A percentile compares a stretch with the other conserved stretches of the same genome.
Conservation (phyloP, 208 protist genomes). For the Pavlovales sp. region DNA sequence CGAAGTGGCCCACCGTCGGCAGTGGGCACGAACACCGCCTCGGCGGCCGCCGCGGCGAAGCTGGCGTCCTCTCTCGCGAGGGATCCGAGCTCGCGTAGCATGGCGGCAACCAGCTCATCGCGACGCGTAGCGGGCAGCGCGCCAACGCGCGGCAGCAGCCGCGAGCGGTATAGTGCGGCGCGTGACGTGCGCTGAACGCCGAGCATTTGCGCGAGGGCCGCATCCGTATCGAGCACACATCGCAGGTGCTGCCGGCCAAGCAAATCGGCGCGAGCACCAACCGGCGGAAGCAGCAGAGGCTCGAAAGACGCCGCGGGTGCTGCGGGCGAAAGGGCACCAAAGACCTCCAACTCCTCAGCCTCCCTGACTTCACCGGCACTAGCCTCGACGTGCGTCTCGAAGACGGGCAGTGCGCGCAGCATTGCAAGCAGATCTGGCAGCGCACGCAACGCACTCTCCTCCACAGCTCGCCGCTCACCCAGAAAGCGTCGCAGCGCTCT, state of each 20-base stretch:
- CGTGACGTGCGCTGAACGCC: background rate
- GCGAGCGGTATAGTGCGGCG: background rate
- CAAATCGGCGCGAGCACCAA: background rate
- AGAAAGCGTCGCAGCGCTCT: background rate
- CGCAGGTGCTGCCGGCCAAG: background rate
- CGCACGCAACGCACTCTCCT: background rate
- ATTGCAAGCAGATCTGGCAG: background rate
- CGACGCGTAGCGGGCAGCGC: background rate
- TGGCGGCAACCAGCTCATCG: background rate
- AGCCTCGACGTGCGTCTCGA: background rate
- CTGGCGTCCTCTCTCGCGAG: background rate
- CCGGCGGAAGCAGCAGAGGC: background rate
- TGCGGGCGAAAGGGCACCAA: no score
- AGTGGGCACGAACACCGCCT: background rate
- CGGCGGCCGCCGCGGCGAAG: background rate
- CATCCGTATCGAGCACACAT: background rate
- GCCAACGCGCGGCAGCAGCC: background rate
- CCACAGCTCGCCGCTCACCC: background rate
- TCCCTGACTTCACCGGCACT: no score
- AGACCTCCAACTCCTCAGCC: no score
- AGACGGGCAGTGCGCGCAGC: constrained; percentile 19
- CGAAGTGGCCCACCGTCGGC: background rate
- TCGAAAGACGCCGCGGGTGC: no score
- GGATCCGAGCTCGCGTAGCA: background rate
- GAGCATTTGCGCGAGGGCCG: background rate